Base-by-base conservation (phyloP, 2,329 filamentous ascomycete genomes). In the Sporothrix schenckii region DNA sequence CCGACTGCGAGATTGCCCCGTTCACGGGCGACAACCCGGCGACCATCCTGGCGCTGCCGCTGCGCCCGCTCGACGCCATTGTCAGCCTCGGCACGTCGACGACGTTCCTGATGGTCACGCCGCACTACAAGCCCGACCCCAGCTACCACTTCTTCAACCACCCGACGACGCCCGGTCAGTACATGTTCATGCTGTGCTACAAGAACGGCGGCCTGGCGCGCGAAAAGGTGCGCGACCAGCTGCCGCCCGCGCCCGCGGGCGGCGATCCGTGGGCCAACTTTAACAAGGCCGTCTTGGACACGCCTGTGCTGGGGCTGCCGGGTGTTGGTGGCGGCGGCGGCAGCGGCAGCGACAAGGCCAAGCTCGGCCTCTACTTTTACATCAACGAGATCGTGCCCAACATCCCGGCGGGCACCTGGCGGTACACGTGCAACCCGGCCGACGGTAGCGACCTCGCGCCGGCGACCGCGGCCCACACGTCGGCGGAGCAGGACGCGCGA, bases 101-200 rank as follows among this genome's bases (percentile, higher is more conserved):
- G 0, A 99, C 95, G 3, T 97, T 98, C 84, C 88, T 99, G 72
- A 98, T 98, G 94, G 93, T 92, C 77, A 98, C 95, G 4, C 89
- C 92, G n/a, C 86, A 88, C 76, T 98, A 97, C 85, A 90, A 90
- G 79, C 93, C 95, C 2, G 91, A 97, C 77, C 92, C 93, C 3
- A 88, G 91, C 7, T 97, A 97, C 77, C 95, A 99, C 83, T 97
- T 98, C 85, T 96, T 98, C 87, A 97, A 97, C 83, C 94, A 98
- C 80, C 95, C 95, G 1, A 95, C 93, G 58, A 97, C 93, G 0
- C 83, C 89, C 0, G 93, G 92, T 0, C 87, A 97, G 72, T 97
- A 97, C 86, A 98, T 99, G 95, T 98, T 99, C 81, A 99, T 99
- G 95, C 88, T 99, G 49, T 99, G 95, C 85, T 99, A 98, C 85